Evolutionary conservation across 2,329 filamentous ascomycete species (phyloP), one percentile per base, ranked within the genome.

Genomic region (Metarhizium anisopliae): DNA sequence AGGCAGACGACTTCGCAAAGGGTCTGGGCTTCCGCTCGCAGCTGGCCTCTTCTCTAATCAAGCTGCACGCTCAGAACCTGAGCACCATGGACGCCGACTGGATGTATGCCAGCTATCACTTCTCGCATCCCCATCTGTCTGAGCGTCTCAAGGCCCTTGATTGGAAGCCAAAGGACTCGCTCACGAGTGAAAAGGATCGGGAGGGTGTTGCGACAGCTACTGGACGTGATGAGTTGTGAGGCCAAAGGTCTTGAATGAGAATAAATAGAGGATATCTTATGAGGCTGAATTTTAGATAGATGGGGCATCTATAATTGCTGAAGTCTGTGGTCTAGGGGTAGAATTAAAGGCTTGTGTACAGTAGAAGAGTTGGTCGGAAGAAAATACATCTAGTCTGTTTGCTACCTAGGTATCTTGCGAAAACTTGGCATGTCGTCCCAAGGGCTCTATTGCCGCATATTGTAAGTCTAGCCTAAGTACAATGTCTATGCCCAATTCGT

Each of bases 11-110:
- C 25, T 99, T 99, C 69, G 94, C 93, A 56, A 81, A 86, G 63
- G 79, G 85, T 52, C 85, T 96, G 10, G 94, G 94, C 54, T 96
- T 93, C 74, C 83, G 86, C 53, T 76, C 82, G 50, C 86, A 96
- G 71, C 85, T 99, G 53, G 90, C 92, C 47, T 80, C 84, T 60
- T 94, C 90, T 25, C 82, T 99, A 60, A 91, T 99, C 75, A 96
- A 96, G 78, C 87, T 99, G 53, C 95, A 99, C 75, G 90, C 96
- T 67, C 92, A 97, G 77, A 99, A 99, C 70, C 80, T 99, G 63
- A 95, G 90, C 73, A 95, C 90, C 59, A 97, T 99, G 93, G 94
- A 99, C 66, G 94, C 94, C 32, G 95, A 99, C 74, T 95, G 89
- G 88, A 85, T 96, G 82, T 99, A 95, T 73, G 94, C 94, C 54